Evolutionary conservation across 352 stramenopile genomes (phyloP), one percentile per base, ranked within the genome.

Genomic region (Globisporangium orthogonon): DNA sequence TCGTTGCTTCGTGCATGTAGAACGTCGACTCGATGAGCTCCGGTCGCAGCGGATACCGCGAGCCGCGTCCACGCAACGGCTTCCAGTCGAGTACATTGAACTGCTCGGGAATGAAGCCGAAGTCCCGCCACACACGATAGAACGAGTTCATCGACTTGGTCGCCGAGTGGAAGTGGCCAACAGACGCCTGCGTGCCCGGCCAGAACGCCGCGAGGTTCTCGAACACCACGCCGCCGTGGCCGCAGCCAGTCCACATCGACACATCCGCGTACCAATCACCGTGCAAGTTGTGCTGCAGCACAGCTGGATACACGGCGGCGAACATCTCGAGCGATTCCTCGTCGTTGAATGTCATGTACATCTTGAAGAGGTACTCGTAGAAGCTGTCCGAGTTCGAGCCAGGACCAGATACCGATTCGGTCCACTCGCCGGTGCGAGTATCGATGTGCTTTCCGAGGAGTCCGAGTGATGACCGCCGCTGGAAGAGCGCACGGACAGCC

Each of bases 311-410:
- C 6, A 92, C 76, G 58, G 67, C 58, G 11, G 76, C 69, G 44
- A 93, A 97, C 91, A 98, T 98, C 28, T 81, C 88, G 70, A 98
- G 78, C 70, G 95, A 72, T 70, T 96, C 79, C 52, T 85, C 74
- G 52, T 99, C 94, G 50, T 87, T 86, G 69, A 98, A 98, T 17
- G 98, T 73, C 49, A 96, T 78, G 66, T 98, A 97, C 70, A 97
- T 96, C 70, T 99, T 99, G 49, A 98, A 66, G 15, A 98, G 69
- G 61, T 99, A 98, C 74, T 99, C 97, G 72, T 98, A 99, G 62
- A 99, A 99, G 44, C 87, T 98, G 71, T 99, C 97, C 5, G 93
- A 96, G 66, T 99, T 99, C 9, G 83, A 89, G 7, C 94, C 94
- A 7, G 94, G 74, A 23, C 92, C 91, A 0, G 84, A 91, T 0